Conservation (phyloP, 1,139 yeast species). For the Debaryomycetaceae sp. region DNA sequence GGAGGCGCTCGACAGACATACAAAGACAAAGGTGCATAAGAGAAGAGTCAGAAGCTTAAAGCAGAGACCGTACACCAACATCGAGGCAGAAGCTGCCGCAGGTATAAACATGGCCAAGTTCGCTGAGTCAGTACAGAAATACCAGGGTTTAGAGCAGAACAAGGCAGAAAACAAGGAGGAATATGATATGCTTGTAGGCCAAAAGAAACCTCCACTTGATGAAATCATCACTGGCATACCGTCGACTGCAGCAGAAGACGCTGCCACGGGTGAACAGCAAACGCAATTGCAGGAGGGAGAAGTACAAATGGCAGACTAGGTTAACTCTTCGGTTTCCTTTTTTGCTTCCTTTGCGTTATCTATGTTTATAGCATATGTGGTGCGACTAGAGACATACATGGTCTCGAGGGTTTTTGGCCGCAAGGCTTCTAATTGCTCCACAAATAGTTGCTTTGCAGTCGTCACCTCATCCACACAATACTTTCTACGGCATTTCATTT, state of each 20-base stretch:
- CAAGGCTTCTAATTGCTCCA: too few species aligned
- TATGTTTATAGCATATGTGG: neutral
- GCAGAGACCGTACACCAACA: slow-evolving; percentile 77
- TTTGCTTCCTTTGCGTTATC: too few species aligned
- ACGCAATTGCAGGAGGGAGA: slow-evolving; percentile 11
- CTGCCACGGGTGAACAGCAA: slow-evolving; percentile 8
- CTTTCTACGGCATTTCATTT: neutral
- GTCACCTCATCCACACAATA: neutral
- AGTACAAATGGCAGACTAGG: slow-evolving; percentile 20
- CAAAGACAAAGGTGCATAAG: slow-evolving; percentile 75
- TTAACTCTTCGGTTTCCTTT: too few species aligned
- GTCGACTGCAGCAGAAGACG: slow-evolving; percentile 15
- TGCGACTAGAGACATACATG: neutral
- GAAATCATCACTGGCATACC: slow-evolving; percentile 37
- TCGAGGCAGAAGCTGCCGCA: slow-evolving; percentile 88
- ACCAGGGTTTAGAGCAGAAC: slow-evolving; percentile 38
- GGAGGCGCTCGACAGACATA: slow-evolving; percentile 67
- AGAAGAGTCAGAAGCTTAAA: slow-evolving; percentile 76
- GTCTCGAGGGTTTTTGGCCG: neutral
- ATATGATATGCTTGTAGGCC: slow-evolving; percentile 31
- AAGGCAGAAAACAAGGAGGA: slow-evolving; percentile 40
- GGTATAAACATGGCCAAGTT: slow-evolving; percentile 73
- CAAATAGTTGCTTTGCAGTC: too few species aligned
- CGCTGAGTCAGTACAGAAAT: slow-evolving; percentile 57
- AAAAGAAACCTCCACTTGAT: slow-evolving; percentile 41